phyloP scores from a whole-genome alignment of 257 asterid genomes.

The Solanum verrucosum region DNA sequence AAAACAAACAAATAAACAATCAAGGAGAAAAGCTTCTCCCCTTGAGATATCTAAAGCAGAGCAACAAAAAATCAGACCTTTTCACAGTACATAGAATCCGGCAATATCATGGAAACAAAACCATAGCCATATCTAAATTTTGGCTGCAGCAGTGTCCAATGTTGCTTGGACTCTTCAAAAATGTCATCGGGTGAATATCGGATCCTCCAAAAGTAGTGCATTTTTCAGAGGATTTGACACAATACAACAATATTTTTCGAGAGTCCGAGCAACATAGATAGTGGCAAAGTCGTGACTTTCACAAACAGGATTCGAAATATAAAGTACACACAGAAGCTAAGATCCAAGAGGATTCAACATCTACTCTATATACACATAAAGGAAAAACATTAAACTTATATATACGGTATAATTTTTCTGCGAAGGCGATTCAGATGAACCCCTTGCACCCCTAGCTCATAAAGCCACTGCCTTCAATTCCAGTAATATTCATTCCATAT shows the following conservation, averaged over 20 bases:
- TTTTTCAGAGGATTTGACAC: rapidly evolving
- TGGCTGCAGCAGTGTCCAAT: neutral
- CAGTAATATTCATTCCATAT: neutral
- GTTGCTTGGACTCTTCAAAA: neutral
- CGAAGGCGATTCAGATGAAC: neutral
- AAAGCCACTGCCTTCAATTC: neutral
- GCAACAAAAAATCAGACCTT: neutral
- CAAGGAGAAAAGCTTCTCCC: neutral
- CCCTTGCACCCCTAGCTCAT: neutral
- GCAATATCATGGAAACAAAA: neutral
- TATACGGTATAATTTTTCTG: neutral
- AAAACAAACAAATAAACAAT: neutral
- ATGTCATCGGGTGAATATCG: neutral
- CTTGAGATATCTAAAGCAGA: neutral
- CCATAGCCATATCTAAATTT: neutral
- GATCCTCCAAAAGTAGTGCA: neutral
- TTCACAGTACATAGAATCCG: neutral
- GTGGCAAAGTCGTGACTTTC: neutral
- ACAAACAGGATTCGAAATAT: neutral
- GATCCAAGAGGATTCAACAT: neutral
- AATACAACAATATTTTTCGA: neutral
- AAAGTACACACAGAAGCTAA: neutral
- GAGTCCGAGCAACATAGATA: neutral
- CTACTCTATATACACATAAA: neutral
- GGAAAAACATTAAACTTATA: neutral